These are phyloP conservation scores for Zymoseptoria tritici DNA, from an alignment of 2,329 filamentous ascomycete genomes.

Conservation along the genomic window DNA sequence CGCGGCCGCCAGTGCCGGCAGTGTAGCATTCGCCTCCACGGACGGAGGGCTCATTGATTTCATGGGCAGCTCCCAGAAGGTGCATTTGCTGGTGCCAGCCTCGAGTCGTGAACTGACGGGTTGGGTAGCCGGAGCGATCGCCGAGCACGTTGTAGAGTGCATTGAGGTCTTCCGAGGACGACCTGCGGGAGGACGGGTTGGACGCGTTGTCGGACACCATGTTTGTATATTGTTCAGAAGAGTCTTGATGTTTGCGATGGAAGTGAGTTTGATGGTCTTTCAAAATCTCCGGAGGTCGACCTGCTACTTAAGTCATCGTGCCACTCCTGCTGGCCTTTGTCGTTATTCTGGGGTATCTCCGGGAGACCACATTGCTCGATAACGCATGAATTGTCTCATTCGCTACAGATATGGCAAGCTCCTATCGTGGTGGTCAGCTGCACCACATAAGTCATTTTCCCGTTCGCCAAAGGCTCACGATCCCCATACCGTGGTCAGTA, in stretches of 20 bases:
- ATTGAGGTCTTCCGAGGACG: constrained; percentile 35
- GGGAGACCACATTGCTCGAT: background rate
- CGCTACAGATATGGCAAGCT: background rate
- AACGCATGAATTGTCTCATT: background rate
- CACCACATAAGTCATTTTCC: background rate
- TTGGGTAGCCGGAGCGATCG: constrained; percentile 40
- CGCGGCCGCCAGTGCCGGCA: background rate
- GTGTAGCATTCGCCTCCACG: constrained; percentile 1
- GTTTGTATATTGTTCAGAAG: background rate
- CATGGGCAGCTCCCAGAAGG: background rate
- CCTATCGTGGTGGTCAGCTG: background rate
- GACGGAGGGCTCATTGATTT: background rate
- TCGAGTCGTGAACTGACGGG: background rate
- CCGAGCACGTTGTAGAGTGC: constrained; percentile 61
- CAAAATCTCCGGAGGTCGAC: background rate
- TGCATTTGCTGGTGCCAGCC: background rate
- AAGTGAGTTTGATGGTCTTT: background rate
- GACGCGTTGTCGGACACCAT: background rate
- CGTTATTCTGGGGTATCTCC: background rate
- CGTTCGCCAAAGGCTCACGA: background rate
- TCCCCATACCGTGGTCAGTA: background rate
- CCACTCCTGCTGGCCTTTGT: background rate
- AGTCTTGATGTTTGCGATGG: background rate
- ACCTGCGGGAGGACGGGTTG: background rate
- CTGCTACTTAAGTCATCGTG: background rate